Evolutionary conservation across 208 protist species (phyloP).

Genomic region (Wallacemonas sp.): DNA sequence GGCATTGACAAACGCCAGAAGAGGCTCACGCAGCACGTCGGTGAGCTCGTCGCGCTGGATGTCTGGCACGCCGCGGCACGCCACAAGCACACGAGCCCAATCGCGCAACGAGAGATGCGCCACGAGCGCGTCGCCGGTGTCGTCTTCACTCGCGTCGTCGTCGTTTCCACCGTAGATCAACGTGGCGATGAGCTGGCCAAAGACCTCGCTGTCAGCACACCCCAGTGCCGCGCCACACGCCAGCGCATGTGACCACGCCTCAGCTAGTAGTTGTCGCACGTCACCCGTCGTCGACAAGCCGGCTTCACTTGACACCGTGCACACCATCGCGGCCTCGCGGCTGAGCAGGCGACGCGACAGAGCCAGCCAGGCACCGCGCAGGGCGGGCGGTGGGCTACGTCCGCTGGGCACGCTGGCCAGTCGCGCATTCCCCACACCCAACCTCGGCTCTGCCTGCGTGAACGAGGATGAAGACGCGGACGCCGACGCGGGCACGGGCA

Average conservation of each 20-base stretch:
- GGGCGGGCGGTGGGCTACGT: constrained; percentile 11
- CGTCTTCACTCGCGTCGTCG: background rate
- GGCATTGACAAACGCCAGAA: constrained; percentile 11
- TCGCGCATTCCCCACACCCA: too few species aligned
- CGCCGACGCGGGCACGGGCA: background rate
- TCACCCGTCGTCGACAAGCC: too few species aligned
- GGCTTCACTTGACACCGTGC: background rate
- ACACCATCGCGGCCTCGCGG: background rate
- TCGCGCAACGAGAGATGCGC: constrained; percentile 24
- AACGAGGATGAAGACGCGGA: background rate
- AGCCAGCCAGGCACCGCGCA: constrained; percentile 36
- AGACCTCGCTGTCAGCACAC: constrained; percentile 63
- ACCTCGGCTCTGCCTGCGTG: too few species aligned
- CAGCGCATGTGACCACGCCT: constrained; percentile 29
- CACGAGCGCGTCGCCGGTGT: background rate
- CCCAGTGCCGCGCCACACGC: constrained; percentile 48
- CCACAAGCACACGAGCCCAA: constrained; percentile 49
- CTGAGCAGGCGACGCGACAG: constrained; percentile 25
- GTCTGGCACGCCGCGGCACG: constrained; percentile 38
- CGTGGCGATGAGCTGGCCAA: constrained; percentile 54
- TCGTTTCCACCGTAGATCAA: constrained; percentile 25
- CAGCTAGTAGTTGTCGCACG: background rate
- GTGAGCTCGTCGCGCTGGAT: constrained; percentile 17
- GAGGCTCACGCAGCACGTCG: constrained; percentile 28
- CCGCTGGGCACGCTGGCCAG: constrained; percentile 17